A percentile compares a stretch with the other conserved stretches of the same genome.
phyloP scores from a whole-genome alignment of 1,284 basidiomycete species.

The Exobasidium rhododendri region DNA sequence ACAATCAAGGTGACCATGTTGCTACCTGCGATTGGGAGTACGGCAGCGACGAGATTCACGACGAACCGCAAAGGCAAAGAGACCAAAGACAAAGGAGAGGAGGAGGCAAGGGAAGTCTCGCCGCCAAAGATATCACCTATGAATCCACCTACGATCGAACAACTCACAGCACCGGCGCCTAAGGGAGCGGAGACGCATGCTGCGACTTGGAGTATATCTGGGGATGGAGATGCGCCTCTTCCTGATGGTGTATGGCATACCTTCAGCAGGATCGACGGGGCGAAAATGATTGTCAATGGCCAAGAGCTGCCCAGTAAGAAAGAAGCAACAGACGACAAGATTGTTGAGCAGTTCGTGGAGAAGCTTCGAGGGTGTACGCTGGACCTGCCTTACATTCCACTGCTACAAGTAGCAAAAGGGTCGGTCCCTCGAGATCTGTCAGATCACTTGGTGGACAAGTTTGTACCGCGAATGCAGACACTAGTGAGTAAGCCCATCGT shows the following conservation, averaged over 20 bases:
- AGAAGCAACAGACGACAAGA: neutral
- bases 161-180: neutral
- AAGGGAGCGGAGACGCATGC: conserved; percentile 12
- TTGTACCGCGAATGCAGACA: conserved; percentile 36
- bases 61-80: neutral
- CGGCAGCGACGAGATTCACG: neutral
- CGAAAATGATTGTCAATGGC: conserved; percentile 23
- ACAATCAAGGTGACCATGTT: conserved; percentile 11
- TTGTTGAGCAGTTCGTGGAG: neutral
- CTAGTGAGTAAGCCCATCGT: conserved; percentile 38
- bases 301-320: neutral
- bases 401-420: conserved; percentile 24
- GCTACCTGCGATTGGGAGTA: conserved; percentile 5
- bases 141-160: conserved; percentile 3
- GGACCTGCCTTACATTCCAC: conserved; percentile 21
- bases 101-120: neutral
- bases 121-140: neutral
- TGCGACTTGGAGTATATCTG: conserved; percentile 7
- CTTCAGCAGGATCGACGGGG: conserved; percentile 40
- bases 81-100: conserved; percentile 5
- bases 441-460: conserved; percentile 46
- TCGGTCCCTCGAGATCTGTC: conserved; percentile 34
- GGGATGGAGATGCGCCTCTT: neutral
- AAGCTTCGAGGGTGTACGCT: neutral
- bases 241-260: conserved; percentile 37